Evolutionary conservation across 306 rosid genomes (phyloP).

Genomic region (Fragaria ananassa): DNA sequence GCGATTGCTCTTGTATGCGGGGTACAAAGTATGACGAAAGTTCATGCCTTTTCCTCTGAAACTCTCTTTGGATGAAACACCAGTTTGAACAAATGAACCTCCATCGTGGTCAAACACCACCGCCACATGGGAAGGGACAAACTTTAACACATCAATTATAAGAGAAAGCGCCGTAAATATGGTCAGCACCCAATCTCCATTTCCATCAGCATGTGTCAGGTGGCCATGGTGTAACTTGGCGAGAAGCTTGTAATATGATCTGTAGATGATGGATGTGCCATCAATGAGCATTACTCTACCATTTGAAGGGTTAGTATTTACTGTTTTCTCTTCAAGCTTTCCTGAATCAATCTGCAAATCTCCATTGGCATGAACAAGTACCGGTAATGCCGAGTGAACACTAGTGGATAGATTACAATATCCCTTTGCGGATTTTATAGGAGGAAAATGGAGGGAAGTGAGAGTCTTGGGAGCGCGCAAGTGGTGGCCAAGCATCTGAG

Average conservation of each 20-base stretch:
- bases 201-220: constrained; percentile 90
- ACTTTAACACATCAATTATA: constrained; percentile 84
- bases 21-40: constrained; percentile 83
- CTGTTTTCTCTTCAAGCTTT: constrained; percentile 24
- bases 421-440: constrained; percentile 42
- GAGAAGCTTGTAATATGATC: constrained; percentile 88
- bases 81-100: constrained; percentile 72
- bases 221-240: constrained; percentile 94
- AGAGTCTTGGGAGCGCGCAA: constrained; percentile 21
- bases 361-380: constrained; percentile 32
- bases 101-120: constrained; percentile 99
- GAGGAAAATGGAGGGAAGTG: constrained; percentile 23
- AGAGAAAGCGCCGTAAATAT: constrained; percentile 82
- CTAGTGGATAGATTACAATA: constrained; percentile 32
- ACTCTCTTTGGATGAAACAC: constrained; percentile 79
- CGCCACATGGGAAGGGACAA: constrained; percentile 92
- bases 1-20: constrained; percentile 89
- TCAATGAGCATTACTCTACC: constrained; percentile 92
- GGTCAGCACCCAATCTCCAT: constrained; percentile 95
- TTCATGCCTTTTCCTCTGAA: constrained; percentile 81
- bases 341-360: constrained; percentile 29
- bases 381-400: constrained; percentile 29
- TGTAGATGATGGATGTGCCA: constrained; percentile 76
- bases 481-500: neutral
- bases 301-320: constrained; percentile 33